Base-by-base conservation (phyloP, 2,329 filamentous ascomycete genomes). In the Xenosphaeropsis pyriputrescens region DNA sequence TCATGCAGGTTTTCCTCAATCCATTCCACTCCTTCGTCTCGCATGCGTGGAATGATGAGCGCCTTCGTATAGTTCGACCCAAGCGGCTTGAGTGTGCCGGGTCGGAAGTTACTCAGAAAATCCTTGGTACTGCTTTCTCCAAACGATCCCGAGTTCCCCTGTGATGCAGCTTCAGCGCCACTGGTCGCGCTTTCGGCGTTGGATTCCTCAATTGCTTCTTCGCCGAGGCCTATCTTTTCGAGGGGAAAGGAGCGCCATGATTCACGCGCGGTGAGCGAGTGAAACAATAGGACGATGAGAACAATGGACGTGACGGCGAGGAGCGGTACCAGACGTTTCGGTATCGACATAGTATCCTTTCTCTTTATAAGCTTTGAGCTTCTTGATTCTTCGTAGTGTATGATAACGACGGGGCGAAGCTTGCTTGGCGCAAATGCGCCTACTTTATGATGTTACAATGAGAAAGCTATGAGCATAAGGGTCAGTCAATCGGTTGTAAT, bases 1-100 rank as follows among this genome's bases (percentile, higher is more conserved):
- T 48, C 42, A 9, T 47, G 37, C 4, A 35, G 6, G 3, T 14
- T 15, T 15, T 15, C n/a, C 4, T 39, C 36, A 4, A 53, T 45
- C 50, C 50, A 53, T 3, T 31, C 17, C 2, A 44, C 41, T 22
- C 50, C 45, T 14, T 52, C 49, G 11, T 32, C 18, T 33, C 32
- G 34, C 3, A 41, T 48, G 19, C 36, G 37, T 15, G 47, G 38
- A n/a, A 47, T 35, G 18, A 50, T 38, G 18, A 50, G 35, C 11
- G 39, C 43, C 36, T 49, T 49, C 1, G 39, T 49, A 30, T 49
- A 49, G 13, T 38, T 33, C 15, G 39, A 35, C 12, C 41, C 45
- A 2, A 38, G 16, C 12, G 45, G 40, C 31, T 43, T 47, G 5
- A 41, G 6, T 6, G 5, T 36, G 5, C 43, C 45, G 8, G 37